phyloP scores from a whole-genome alignment of 2,329 filamentous ascomycete species.

The Hypoxylon sp. region DNA sequence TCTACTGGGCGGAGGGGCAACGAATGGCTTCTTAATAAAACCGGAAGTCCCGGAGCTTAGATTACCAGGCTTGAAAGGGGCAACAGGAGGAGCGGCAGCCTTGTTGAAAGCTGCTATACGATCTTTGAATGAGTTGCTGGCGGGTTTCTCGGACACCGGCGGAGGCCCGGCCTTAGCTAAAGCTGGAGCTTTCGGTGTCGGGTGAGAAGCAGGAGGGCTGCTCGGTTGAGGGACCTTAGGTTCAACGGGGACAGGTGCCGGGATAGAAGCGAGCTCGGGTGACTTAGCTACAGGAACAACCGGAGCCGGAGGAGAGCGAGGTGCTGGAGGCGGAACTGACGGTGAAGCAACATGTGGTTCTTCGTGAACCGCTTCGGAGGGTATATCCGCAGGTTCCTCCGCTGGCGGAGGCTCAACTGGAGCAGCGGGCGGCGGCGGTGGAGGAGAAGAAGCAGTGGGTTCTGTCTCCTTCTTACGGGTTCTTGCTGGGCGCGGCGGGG shows the following conservation, averaged over 20 bases:
- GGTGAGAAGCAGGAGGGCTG: slow-evolving; percentile 60
- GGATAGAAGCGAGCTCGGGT: slow-evolving; percentile 57
- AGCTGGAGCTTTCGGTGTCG: slow-evolving; percentile 57
- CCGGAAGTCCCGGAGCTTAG: slow-evolving; percentile 70
- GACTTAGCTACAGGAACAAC: slow-evolving; percentile 55
- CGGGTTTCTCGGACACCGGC: slow-evolving; percentile 80
- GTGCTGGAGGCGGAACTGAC: slow-evolving; percentile 50
- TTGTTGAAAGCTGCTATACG: slow-evolving; percentile 98
- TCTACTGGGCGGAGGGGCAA: slow-evolving; percentile 92
- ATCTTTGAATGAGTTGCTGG: slow-evolving; percentile 86
- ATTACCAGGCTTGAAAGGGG: slow-evolving; percentile 88
- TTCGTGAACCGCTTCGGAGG: slow-evolving; percentile 49
- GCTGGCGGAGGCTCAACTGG: slow-evolving; percentile 49
- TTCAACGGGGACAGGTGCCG: slow-evolving; percentile 56
- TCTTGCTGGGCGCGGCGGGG: slow-evolving; percentile 87
- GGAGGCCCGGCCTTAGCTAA: slow-evolving; percentile 70
- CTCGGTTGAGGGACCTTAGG: slow-evolving; percentile 54
- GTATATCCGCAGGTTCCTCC: slow-evolving; percentile 41
- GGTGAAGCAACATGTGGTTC: slow-evolving; percentile 53
- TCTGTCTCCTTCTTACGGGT: slow-evolving; percentile 76
- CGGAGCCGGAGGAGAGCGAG: slow-evolving; percentile 51
- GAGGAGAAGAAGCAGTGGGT: slow-evolving; percentile 56
- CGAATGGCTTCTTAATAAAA: slow-evolving; percentile 97
- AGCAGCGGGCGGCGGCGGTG: slow-evolving; percentile 52
- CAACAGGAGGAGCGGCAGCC: slow-evolving; percentile 83